Conservation (phyloP, 495 filamentous ascomycete genomes). For the Pseudotulostoma volvatum region DNA sequence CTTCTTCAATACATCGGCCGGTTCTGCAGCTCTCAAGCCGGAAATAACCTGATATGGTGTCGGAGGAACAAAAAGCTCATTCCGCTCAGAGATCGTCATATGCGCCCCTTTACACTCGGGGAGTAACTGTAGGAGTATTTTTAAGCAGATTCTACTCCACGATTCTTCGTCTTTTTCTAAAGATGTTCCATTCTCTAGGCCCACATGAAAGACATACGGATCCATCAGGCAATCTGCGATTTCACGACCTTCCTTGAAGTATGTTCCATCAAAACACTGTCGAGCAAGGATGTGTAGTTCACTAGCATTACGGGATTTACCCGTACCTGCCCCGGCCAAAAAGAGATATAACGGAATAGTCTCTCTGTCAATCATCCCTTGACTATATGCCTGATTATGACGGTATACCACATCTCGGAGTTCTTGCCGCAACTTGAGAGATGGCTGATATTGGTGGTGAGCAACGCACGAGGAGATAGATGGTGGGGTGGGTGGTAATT, state of each 20-base stretch:
- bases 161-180: background rate
- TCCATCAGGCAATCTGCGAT: background rate
- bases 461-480: background rate
- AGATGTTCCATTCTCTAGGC: background rate
- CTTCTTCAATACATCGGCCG: no score
- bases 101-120: background rate
- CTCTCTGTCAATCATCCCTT: background rate
- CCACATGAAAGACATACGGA: background rate
- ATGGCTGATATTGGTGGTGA: background rate
- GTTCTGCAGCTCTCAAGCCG: no score
- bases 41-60: background rate
- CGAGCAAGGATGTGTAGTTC: background rate
- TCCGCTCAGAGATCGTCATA: background rate
- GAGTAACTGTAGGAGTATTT: background rate
- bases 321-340: background rate
- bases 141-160: background rate
- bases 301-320: background rate
- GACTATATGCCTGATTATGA: background rate
- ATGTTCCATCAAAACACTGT: background rate
- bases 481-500: background rate
- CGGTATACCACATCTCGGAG: background rate
- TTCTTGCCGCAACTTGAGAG: background rate
- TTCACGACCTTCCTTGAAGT: background rate
- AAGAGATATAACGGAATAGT: background rate
- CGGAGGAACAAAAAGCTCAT: background rate